These are phyloP conservation scores for Phoenix dactylifera DNA, from an alignment of 176 grass and related monocot species.

Conservation along the genomic window DNA sequence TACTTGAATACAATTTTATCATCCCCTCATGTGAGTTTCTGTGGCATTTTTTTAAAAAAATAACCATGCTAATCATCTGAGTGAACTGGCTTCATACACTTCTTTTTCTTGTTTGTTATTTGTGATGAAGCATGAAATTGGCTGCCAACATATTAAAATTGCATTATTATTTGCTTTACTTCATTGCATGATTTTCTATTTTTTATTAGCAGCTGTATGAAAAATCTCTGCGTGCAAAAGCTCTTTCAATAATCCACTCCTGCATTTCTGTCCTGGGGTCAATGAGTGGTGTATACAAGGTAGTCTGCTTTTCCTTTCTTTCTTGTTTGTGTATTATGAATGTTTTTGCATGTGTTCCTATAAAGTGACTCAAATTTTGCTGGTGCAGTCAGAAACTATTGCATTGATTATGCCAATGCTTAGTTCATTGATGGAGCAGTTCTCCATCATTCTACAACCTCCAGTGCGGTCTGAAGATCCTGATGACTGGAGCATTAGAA, in stretches of 20 bases:
- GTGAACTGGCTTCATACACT: no score
- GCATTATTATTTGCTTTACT: background rate
- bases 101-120: no score
- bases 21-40: conserved; percentile 57
- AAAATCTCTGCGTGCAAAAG: conserved; percentile 72
- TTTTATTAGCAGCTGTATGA: conserved; percentile 62
- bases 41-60: no score
- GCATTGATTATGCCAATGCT: conserved; percentile 62
- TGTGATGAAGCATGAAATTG: no score
- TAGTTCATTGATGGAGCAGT: conserved; percentile 75
- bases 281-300: conserved; percentile 95
- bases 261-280: conserved; percentile 93
- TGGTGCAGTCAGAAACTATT: conserved; percentile 68
- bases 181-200: conserved; percentile 27
- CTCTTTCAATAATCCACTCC: conserved; percentile 79
- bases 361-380: conserved; percentile 12
- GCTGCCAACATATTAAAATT: background rate
- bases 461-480: conserved; percentile 70
- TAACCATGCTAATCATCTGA: no score
- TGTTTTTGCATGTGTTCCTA: conserved; percentile 3
- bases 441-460: conserved; percentile 63
- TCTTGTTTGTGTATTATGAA: conserved; percentile 3
- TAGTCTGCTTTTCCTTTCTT: conserved; percentile 16
- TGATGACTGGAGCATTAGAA: conserved; percentile 89
- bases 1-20: conserved; percentile 77